These are phyloP conservation scores for Tolypocladium inflatum DNA, from an alignment of 2,329 filamentous ascomycete genomes.

Conservation along the genomic window DNA sequence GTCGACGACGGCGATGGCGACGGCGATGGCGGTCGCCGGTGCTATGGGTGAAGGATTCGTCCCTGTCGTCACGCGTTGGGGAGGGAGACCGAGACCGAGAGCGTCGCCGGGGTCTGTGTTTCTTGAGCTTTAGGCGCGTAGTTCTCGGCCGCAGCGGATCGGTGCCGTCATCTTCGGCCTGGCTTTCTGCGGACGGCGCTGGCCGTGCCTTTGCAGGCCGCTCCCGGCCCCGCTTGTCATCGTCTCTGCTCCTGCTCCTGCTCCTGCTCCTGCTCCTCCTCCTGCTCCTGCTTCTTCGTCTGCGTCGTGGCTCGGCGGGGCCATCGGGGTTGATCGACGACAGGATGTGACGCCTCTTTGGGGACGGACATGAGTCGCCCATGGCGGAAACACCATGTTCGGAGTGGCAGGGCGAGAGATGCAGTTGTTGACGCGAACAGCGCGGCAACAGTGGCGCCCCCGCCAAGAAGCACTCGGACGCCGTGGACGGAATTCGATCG, in stretches of 20 bases:
- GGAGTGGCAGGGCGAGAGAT: neutral
- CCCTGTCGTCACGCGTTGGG: slow-evolving; percentile 12
- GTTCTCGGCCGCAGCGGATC: slow-evolving; percentile 17
- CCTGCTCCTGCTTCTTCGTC: slow-evolving; percentile 1
- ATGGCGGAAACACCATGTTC: slow-evolving; percentile 18
- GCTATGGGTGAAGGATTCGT: slow-evolving; percentile 8
- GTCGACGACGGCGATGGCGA: slow-evolving; percentile 19
- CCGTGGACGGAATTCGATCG: neutral
- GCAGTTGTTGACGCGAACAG: neutral
- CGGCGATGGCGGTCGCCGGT: slow-evolving; percentile 17
- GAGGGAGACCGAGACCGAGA: slow-evolving; percentile 3
- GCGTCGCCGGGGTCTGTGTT: slow-evolving; percentile 12
- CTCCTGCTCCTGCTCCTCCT: slow-evolving; percentile 4
- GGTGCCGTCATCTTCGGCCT: slow-evolving; percentile 5
- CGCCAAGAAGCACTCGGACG: neutral
- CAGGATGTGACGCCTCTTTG: slow-evolving; percentile 36
- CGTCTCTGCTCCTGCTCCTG: slow-evolving; percentile 5
- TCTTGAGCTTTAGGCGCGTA: slow-evolving; percentile 25
- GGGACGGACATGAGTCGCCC: slow-evolving; percentile 22
- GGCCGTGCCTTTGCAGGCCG: neutral
- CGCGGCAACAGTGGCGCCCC: neutral
- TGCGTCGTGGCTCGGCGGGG: neutral
- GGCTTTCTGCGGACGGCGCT: neutral
- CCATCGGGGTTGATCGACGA: slow-evolving; percentile 35
- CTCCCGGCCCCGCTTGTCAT: neutral